These are phyloP conservation scores for Lobosporangium transversale DNA, from an alignment of 192 early-diverging fungal genomes.

Conservation along the genomic window DNA sequence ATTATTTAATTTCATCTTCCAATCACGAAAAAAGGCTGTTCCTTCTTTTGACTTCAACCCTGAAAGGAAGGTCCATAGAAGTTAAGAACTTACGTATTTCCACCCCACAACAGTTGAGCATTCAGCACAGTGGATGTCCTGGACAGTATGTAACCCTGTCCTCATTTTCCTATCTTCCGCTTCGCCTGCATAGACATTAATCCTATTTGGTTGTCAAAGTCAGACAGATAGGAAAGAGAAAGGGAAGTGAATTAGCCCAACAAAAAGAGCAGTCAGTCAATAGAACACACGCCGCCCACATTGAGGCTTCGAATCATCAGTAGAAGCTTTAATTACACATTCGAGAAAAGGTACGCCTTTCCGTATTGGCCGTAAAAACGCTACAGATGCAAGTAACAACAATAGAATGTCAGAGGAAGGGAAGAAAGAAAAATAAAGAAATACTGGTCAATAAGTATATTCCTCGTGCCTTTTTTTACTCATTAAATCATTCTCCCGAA, in stretches of 20 bases:
- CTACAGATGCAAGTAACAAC: too few species aligned
- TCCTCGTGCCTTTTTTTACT: too few species aligned
- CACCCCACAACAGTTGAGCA: constrained; percentile 66
- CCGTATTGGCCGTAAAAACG: constrained; percentile 71
- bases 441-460: not conserved
- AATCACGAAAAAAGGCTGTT: not conserved
- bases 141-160: constrained; percentile 79
- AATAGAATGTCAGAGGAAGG: too few species aligned
- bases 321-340: constrained; percentile 55
- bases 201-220: constrained; percentile 19
- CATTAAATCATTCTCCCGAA: too few species aligned
- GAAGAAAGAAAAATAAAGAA: constrained; percentile 1
- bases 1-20: too few species aligned
- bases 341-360: constrained; percentile 71
- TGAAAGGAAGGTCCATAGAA: not conserved
- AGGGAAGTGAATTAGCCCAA: constrained; percentile 7
- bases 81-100: constrained; percentile 67
- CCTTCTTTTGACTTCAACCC: not conserved
- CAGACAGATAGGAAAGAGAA: not conserved
- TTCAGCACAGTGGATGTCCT: constrained; percentile 70
- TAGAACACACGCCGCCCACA: not conserved
- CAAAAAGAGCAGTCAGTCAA: constrained; percentile 1
- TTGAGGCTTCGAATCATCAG: too few species aligned
- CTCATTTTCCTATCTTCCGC: constrained; percentile 70
- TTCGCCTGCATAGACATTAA: constrained; percentile 68